These are phyloP conservation scores for Neltuma alba DNA, from an alignment of 306 rosid species.

Conservation along the genomic window DNA sequence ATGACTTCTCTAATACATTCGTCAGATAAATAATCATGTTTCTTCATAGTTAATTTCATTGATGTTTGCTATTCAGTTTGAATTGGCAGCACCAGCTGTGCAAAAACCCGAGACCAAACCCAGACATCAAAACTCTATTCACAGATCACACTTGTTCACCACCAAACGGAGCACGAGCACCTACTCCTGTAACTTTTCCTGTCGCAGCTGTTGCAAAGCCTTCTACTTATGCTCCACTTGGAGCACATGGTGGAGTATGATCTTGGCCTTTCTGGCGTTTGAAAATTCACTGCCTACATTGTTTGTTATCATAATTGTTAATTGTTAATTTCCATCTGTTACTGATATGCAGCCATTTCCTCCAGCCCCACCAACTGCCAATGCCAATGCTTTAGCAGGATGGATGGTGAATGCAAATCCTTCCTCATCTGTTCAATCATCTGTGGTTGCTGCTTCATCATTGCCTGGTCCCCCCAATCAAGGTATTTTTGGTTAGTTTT, in stretches of 20 bases:
- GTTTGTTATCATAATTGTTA: slow-evolving; percentile 3
- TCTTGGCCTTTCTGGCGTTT: slow-evolving; percentile 35
- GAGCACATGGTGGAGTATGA: slow-evolving; percentile 46
- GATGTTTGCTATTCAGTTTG: slow-evolving; percentile 53
- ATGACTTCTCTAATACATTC: neutral
- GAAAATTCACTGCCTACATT: slow-evolving; percentile 10
- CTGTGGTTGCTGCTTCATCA: slow-evolving; percentile 40
- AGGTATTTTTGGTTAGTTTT: slow-evolving; percentile 45
- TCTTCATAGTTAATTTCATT: slow-evolving; percentile 10
- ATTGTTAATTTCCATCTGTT: slow-evolving; percentile 10
- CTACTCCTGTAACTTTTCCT: slow-evolving; percentile 56
- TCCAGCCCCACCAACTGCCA: slow-evolving; percentile 40
- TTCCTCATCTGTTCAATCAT: slow-evolving; percentile 45
- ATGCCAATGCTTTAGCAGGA: slow-evolving; percentile 47
- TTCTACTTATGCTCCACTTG: slow-evolving; percentile 54
- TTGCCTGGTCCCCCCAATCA: slow-evolving; percentile 47
- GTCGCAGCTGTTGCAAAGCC: slow-evolving; percentile 54
- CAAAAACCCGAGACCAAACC: slow-evolving; percentile 57
- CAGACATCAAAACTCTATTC: slow-evolving; percentile 67
- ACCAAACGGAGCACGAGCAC: slow-evolving; percentile 49
- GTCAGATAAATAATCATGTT: slow-evolving; percentile 12
- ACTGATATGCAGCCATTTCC: slow-evolving; percentile 47
- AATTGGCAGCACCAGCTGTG: slow-evolving; percentile 91
- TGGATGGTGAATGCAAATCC: slow-evolving; percentile 51
- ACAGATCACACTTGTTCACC: slow-evolving; percentile 68